These are phyloP conservation scores for Coprinopsis cinerea DNA, from an alignment of 768 basidiomycete genomes.

Conservation along the genomic window DNA sequence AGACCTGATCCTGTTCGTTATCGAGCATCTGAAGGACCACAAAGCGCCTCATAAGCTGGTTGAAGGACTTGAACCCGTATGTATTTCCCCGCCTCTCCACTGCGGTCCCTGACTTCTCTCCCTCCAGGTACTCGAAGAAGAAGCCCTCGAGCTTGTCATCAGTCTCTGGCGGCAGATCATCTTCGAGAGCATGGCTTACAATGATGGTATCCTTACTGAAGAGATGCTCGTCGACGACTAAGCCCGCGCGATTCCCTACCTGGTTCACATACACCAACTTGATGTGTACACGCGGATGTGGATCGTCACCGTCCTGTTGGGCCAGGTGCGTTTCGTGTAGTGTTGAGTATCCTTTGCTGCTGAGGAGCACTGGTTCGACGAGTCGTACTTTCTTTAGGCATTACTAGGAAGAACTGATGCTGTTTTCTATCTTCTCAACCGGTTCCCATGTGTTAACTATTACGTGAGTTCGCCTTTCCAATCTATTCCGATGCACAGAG, in stretches of 20 bases:
- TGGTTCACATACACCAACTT: neutral
- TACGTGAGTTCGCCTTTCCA: conserved; percentile 55
- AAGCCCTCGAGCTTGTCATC: conserved; percentile 73
- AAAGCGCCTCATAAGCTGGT: conserved; percentile 80
- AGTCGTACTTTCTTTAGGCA: conserved; percentile 20
- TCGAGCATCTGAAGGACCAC: conserved; percentile 90
- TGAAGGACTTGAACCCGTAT: conserved; percentile 86
- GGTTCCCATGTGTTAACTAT: conserved; percentile 4
- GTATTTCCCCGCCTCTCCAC: conserved; percentile 25
- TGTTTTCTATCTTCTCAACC: conserved; percentile 1
- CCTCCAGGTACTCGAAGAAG: conserved; percentile 83
- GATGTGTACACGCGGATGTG: neutral
- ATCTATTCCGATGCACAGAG: conserved; percentile 40
- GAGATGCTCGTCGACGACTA: conserved; percentile 65
- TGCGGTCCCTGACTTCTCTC: conserved; percentile 1
- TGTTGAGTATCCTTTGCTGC: conserved; percentile 36
- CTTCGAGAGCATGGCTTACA: conserved; percentile 93
- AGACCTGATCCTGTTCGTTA: conserved; percentile 88
- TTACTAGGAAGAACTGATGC: conserved; percentile 12
- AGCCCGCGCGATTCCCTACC: neutral
- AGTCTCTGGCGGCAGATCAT: conserved; percentile 88
- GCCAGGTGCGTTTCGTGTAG: conserved; percentile 56
- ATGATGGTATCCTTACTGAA: conserved; percentile 83
- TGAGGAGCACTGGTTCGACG: conserved; percentile 35
- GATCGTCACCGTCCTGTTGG: conserved; percentile 31